These are phyloP conservation scores for Dactylellina leptospora DNA, from an alignment of 2,329 filamentous ascomycete genomes.

Conservation along the genomic window DNA sequence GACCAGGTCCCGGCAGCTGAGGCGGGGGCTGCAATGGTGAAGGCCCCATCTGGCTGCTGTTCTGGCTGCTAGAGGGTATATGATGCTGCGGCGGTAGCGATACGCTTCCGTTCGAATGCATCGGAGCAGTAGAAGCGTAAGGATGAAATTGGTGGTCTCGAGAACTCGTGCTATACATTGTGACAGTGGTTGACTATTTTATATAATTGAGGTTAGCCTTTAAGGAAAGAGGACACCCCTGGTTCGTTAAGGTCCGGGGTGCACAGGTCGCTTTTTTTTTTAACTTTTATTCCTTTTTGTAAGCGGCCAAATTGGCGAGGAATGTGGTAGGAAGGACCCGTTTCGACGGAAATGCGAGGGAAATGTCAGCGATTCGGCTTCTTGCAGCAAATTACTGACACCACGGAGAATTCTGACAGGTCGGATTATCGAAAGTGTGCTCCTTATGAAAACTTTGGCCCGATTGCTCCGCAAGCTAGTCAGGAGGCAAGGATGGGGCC, in stretches of 20 bases:
- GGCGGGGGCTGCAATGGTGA: conserved; percentile 43
- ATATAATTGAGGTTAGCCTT: conserved; percentile 50
- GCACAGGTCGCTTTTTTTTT: conserved; percentile 52
- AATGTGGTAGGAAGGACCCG: conserved; percentile 48
- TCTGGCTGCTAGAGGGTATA: conserved; percentile 33
- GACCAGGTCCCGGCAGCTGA: conserved; percentile 50
- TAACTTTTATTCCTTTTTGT: conserved; percentile 29
- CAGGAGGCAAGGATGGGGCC: conserved; percentile 45
- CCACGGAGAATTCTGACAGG: conserved; percentile 53
- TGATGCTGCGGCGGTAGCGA: conserved; percentile 44
- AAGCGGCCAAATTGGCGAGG: conserved; percentile 49
- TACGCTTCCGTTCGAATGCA: conserved; percentile 50
- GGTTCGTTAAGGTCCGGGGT: conserved; percentile 50
- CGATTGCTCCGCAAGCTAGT: conserved; percentile 53
- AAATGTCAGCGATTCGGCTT: conserved; percentile 51
- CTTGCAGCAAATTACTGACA: conserved; percentile 40
- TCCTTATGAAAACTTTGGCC: conserved; percentile 39
- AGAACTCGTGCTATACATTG: conserved; percentile 52
- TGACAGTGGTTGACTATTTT: conserved; percentile 49
- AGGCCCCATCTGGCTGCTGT: conserved; percentile 35
- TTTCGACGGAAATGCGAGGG: conserved; percentile 46
- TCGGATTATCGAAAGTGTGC: conserved; percentile 49
- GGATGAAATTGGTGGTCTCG: conserved; percentile 52
- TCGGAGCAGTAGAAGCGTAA: conserved; percentile 48
- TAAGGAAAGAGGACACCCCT: conserved; percentile 51